A percentile compares a stretch with the other conserved stretches of the same genome.
phyloP scores from a whole-genome alignment of 306 rosid genomes.

The Vachellia pachyceras region DNA sequence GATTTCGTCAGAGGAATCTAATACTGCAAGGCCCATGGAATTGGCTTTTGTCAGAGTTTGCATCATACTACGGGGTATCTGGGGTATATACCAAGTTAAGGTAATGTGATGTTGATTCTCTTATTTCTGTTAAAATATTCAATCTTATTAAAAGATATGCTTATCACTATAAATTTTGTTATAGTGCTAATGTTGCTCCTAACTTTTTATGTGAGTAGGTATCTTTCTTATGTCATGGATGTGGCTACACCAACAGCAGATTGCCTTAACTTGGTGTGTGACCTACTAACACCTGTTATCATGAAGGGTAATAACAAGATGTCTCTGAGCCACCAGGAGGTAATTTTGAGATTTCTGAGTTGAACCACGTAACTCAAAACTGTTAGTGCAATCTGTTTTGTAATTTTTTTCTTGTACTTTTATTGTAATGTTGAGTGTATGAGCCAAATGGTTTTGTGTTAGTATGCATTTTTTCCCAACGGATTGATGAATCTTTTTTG shows the following conservation, averaged over 20 bases:
- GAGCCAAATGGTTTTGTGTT: not conserved
- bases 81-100: slow-evolving; percentile 89
- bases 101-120: slow-evolving; percentile 48
- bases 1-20: slow-evolving; percentile 86
- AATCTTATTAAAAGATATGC: slow-evolving; percentile 10
- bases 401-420: not conserved
- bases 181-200: slow-evolving; percentile 28
- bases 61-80: slow-evolving; percentile 92
- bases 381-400: not conserved
- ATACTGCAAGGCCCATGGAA: slow-evolving; percentile 88
- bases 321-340: slow-evolving; percentile 97
- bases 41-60: slow-evolving; percentile 94
- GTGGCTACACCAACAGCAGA: slow-evolving; percentile 98
- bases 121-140: slow-evolving; percentile 29
- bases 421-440: not conserved
- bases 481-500: slow-evolving; percentile 6
- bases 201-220: slow-evolving; percentile 53
- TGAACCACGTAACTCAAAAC: slow-evolving; percentile 14
- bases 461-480: slow-evolving; percentile 25
- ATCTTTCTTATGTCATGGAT: slow-evolving; percentile 94
- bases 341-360: slow-evolving; percentile 40
- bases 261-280: slow-evolving; percentile 80
- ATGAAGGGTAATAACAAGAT: slow-evolving; percentile 83
- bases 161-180: not conserved
- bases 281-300: slow-evolving; percentile 74